Percentiles rank a stretch among this genome's conserved stretches.
These are phyloP conservation scores for Patellifolia procumbens DNA, from an alignment of 179 eudicot species.

Conservation along the genomic window DNA sequence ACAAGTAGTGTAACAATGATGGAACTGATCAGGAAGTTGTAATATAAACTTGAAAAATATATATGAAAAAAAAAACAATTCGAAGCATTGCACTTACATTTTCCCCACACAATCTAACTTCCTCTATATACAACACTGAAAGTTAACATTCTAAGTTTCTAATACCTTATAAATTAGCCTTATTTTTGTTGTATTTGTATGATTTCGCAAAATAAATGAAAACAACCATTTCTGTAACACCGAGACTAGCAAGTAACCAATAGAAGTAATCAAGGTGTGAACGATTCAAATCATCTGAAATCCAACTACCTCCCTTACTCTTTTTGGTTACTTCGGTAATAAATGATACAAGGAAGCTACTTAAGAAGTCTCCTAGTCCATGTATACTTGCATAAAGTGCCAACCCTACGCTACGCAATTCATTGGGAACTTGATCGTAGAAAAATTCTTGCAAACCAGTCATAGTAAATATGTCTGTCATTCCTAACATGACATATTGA, in stretches of 20 bases:
- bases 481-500: slow-evolving; percentile 50
- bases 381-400: slow-evolving; percentile 44
- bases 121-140: background rate
- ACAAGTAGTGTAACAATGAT: too few relatives aligned
- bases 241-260: slow-evolving; percentile 51
- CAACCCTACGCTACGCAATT: slow-evolving; percentile 54
- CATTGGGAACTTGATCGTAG: slow-evolving; percentile 52
- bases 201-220: slow-evolving; percentile 38
- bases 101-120: background rate
- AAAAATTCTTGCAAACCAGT: slow-evolving; percentile 65
- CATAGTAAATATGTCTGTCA: slow-evolving; percentile 46
- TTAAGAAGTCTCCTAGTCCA: too few relatives aligned
- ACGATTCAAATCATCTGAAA: too few relatives aligned
- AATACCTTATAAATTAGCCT: background rate
- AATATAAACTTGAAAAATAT: too few relatives aligned
- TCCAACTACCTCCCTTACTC: too few relatives aligned
- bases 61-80: too few relatives aligned
- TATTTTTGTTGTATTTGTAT: too few relatives aligned
- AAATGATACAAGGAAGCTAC: too few relatives aligned
- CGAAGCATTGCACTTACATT: too few relatives aligned
- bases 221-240: slow-evolving; percentile 27
- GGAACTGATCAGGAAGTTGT: too few relatives aligned
- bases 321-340: too few relatives aligned
- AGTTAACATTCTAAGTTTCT: background rate
- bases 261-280: too few relatives aligned